Evolutionary conservation across 441 rosid genomes (phyloP), one percentile per base, ranked within the genome.

Genomic region (Pelargonium citronellum): DNA sequence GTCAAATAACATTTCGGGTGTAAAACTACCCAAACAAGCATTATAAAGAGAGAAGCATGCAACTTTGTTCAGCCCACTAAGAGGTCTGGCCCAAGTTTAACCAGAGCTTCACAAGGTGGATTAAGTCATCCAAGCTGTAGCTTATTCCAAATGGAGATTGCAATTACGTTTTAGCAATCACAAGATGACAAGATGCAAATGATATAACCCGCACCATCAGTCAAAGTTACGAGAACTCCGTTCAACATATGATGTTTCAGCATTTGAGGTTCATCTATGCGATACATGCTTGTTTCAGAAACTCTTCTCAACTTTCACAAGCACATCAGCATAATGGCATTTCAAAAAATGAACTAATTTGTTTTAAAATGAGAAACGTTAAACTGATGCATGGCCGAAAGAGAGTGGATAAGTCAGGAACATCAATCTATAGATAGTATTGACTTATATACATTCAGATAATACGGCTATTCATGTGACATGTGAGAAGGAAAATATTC

Each of bases 401-500:
- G 24, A 53, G 65, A 39, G 61, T 39, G 60, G 12, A 49, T 15
- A 17, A 53, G 8, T 13, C 64, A 51, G 37, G 37, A 5, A 30
- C 37, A 30, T 30, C 37, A 30, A 30, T 30, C 37, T 30, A 5
- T 30, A 30, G 37, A 30, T 30, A 30, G 4, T 30, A 30, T 30
- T n/a, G 15, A 55, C 17, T 55, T 20, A 55, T 55, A 12, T 15
- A 60, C 60, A 60, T 41, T 3, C 30, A 66, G 70, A 30, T 43
- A 1, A 22, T 64, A 68, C 34, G 67, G 20, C 16, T 55, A 27
- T 70, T 65, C n/a, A n/a, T n/a, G n/a, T n/a, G n/a, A n/a, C 20
- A 66, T 61, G 10, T 20, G 24, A 24, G 63, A 68, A 71, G 69
- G 12, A 27, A 12, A 68, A 64, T 44, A 15, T 65, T 67, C 85